These are phyloP conservation scores for Gossypium thurberi DNA, from an alignment of 345 rosid species.

Conservation along the genomic window DNA sequence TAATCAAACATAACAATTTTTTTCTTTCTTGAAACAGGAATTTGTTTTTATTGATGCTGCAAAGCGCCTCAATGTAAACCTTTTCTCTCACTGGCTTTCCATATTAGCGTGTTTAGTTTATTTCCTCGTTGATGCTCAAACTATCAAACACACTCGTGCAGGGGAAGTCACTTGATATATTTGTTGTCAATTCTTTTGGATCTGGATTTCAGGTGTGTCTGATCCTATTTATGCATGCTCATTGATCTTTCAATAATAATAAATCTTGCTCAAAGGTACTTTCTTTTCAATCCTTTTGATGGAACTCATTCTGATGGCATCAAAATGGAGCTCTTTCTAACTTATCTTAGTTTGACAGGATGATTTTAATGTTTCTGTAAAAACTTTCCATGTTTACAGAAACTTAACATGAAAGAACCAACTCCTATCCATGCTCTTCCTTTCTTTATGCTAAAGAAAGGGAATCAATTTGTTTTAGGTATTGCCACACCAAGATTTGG, in stretches of 20 bases:
- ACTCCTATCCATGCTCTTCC: not conserved
- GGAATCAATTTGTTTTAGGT: not conserved
- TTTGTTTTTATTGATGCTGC: conserved; percentile 62
- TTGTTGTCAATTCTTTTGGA: conserved; percentile 89
- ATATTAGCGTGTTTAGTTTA: not conserved
- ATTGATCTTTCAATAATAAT: not conserved
- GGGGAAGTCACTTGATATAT: conserved; percentile 90
- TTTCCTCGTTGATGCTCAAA: conserved; percentile 9
- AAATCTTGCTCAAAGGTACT: not conserved
- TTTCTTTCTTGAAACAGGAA: conserved; percentile 51
- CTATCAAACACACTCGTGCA: conserved; percentile 24
- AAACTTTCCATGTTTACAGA: not conserved
- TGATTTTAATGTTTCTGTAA: not conserved
- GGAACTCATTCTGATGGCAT: not conserved
- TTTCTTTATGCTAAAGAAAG: not conserved
- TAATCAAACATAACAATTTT: conserved; percentile 11
- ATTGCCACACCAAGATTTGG: not conserved
- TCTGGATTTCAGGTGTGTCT: conserved; percentile 83
- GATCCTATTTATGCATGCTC: not conserved
- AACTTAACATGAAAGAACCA: not conserved
- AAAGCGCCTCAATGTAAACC: conserved; percentile 55
- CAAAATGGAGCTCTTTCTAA: not conserved
- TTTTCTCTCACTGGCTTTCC: not conserved
- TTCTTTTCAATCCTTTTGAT: not conserved
- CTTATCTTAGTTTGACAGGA: not conserved